Percentiles rank a stretch among this genome's conserved stretches.
Conservation (phyloP, 176 grass and related monocot genomes). For the Carex kokanica region DNA sequence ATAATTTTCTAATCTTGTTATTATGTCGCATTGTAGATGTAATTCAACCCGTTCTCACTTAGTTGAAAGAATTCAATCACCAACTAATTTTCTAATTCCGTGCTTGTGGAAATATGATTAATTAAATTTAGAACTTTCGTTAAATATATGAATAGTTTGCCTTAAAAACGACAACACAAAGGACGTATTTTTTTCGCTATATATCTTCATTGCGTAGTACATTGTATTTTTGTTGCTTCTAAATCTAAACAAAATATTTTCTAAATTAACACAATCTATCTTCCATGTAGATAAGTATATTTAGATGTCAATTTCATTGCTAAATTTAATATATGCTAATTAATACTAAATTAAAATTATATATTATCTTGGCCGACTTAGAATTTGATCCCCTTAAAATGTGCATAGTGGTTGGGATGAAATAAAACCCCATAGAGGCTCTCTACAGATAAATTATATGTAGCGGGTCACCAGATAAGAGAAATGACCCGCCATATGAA, state of each 20-base stretch:
- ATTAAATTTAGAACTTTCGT: not conserved
- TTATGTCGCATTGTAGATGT: no score
- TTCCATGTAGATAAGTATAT: not conserved
- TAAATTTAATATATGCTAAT: not conserved
- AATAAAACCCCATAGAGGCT: not conserved
- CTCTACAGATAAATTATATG: not conserved
- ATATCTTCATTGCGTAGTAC: not conserved
- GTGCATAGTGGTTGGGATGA: constrained; percentile 4
- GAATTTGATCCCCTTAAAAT: not conserved
- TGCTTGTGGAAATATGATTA: not conserved
- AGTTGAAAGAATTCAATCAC: not conserved
- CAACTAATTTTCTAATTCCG: not conserved
- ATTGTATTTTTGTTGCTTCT: constrained; percentile 1
- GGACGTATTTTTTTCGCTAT: no score
- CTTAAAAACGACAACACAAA: not conserved
- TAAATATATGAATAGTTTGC: not conserved
- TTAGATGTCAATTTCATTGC: not conserved
- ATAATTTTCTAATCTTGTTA: no score
- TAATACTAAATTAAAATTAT: not conserved
- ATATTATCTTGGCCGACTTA: not conserved
- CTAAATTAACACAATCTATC: not conserved
- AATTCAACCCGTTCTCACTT: no score
- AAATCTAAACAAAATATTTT: constrained; percentile 17
- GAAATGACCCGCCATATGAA: not conserved
- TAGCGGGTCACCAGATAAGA: not conserved